phyloP scores from a whole-genome alignment of 371 early-diverging fungal species.

The Parasitella parasitica region DNA sequence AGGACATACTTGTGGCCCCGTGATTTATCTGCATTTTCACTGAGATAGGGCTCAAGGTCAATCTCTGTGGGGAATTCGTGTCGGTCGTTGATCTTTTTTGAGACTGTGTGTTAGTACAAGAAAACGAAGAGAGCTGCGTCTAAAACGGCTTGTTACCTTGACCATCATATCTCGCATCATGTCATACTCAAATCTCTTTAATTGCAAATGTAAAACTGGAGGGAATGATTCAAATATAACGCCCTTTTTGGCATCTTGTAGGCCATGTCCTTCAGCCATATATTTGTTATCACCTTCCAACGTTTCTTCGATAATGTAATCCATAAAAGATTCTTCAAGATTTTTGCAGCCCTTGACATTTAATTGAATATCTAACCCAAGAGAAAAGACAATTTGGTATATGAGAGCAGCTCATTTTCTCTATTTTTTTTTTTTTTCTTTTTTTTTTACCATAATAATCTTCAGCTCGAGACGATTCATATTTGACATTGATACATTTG shows the following conservation, averaged over 20 bases:
- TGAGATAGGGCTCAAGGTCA: slow-evolving; percentile 85
- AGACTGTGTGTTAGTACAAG: not conserved
- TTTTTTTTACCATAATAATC: slow-evolving; percentile 33
- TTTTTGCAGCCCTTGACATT: slow-evolving; percentile 92
- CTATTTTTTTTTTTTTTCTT: not conserved
- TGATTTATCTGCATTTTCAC: slow-evolving; percentile 64
- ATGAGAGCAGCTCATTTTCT: too few relatives aligned
- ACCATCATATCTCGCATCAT: slow-evolving; percentile 87
- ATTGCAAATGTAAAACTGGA: slow-evolving; percentile 95
- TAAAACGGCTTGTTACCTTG: slow-evolving; percentile 62
- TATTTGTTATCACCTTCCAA: slow-evolving; percentile 98
- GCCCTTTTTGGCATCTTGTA: slow-evolving; percentile 96
- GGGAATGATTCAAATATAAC: slow-evolving; percentile 94
- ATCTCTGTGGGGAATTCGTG: slow-evolving; percentile 91
- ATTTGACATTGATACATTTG: slow-evolving; percentile 90
- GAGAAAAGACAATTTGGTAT: too few relatives aligned
- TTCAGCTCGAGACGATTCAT: slow-evolving; percentile 88
- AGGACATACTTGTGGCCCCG: slow-evolving; percentile 74
- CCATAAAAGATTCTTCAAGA: slow-evolving; percentile 88
- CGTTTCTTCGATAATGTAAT: slow-evolving; percentile 86
- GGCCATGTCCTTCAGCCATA: slow-evolving; percentile 92
- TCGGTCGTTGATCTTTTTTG: slow-evolving; percentile 86
- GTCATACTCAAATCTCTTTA: slow-evolving; percentile 98
- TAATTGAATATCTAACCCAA: slow-evolving; percentile 78
- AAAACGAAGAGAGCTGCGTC: not conserved